Evolutionary conservation across 139 green algal genomes (phyloP), one percentile per base, ranked within the genome.

Genomic region (Penium margaritaceum): DNA sequence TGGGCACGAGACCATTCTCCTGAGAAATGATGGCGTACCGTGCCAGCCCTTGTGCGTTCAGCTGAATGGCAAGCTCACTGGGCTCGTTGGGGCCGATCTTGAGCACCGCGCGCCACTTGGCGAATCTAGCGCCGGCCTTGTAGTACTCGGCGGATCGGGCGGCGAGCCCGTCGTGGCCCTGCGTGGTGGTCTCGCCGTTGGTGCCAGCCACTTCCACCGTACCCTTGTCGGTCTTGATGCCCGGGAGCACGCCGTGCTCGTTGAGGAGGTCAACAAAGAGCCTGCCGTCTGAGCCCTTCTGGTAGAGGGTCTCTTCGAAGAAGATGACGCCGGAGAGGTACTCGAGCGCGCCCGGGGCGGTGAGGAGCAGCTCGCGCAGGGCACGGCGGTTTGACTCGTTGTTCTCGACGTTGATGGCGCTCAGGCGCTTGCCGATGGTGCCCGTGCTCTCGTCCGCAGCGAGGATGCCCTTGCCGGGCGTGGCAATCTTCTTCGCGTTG

Each of bases 381-480:
- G 85, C 82, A 62, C 87, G 90, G 61, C 94, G 88, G 93, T 98
- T 97, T 2, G 54, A 9, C 89, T 96, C 93, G 43, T 91, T 97
- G 90, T 99, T 99, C 84, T 97, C 93, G 44, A 98, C 87, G 71
- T 88, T 91, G 69, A 99, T 95, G 76, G 85, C 91, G 74, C 95
- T 89, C 74, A 99, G 88, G 68, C 94, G 89, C 90, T 92, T 95
- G 71, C 91, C 91, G 82, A 89, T 94, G 75, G 93, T 99, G 76
- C 88, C 94, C 81, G 97, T 98, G 80, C 91, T 97, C 90, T 99
- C 94, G 70, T 99, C 94, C 85, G 94, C 94, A 46, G 92, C 94
- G 63, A 97, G 83, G 67, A 98, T 96, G 70, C 93, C 93, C 61
- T 92, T 92, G 43, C 88, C 88, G 4, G 71, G 81, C 2, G 62